Base-by-base conservation (phyloP, 1,139 yeast species). In the Pichia sp. region DNA sequence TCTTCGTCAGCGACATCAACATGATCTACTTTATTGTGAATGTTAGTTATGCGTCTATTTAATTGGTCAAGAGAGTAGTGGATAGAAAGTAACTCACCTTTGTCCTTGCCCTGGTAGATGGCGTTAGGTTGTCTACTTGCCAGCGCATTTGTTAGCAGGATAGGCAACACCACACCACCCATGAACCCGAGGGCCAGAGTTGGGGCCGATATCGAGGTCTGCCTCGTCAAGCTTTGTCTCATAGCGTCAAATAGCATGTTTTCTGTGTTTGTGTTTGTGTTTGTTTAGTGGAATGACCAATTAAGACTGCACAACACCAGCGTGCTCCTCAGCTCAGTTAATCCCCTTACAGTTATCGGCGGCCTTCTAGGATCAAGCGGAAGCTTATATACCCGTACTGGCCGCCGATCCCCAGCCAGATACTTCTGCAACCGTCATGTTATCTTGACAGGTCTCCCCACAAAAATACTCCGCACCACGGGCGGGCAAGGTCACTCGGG, bases 81-180 rank as follows among this genome's bases (percentile, higher is more conserved):
- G 32, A 59, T 40, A 31, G 54, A 46, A 36, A 46, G 45, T 30
- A 59, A 53, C 57, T 59, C 61, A 56, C 60, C 57, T 50, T 57
- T 55, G 15, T 56, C 59, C 5, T 53, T 45, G 19, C 51, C 56
- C 41, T 43, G 41, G 13, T 55, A 55, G 32, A 58, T 49, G 5
- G 54, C n/a, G 42, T 54, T 45, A 32, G 52, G 60, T 23, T 30
- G 51, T n/a, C 34, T 50, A 5, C 34, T 44, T 1, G 59, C 46
- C 38, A 57, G 31, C 42, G 57, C 55, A 45, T 56, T 53, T 2
- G 60, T 59, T 8, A 59, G 11, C 46, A 59, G 32, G 7, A 59
- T 52, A 26, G 62, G 62, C 30, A 58, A 47, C 5, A 58, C 57
- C 10, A 59, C 59, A 26, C 62, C 62, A 38, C 62, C 62, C 53